Evolutionary conservation across 1,284 basidiomycete species (phyloP).

Genomic region (Athelia psychrophila): DNA sequence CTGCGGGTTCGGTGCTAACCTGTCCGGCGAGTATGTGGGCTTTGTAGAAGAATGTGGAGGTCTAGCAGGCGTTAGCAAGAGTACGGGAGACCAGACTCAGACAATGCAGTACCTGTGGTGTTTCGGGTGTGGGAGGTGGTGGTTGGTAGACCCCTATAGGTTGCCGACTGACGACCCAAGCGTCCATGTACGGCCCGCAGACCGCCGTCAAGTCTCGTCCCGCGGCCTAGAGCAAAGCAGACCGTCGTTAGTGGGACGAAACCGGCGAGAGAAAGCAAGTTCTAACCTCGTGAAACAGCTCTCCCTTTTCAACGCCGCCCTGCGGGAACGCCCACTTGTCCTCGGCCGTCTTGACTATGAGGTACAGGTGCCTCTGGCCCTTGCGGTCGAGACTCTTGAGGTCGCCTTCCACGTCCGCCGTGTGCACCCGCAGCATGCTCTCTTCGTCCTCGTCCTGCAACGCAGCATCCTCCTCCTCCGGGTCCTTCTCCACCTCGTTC

Average conservation of each 20-base stretch:
- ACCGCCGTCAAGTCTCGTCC: slow-evolving; percentile 60
- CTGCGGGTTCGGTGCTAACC: slow-evolving; percentile 47
- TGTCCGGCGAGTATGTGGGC: slow-evolving; percentile 82
- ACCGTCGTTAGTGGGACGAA: slow-evolving; percentile 6
- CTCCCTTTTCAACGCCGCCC: slow-evolving; percentile 57
- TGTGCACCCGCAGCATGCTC: slow-evolving; percentile 55
- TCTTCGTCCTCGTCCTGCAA: slow-evolving; percentile 62
- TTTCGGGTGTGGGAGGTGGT: slow-evolving; percentile 22
- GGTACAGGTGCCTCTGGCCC: slow-evolving; percentile 84
- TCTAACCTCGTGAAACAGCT: slow-evolving; percentile 70
- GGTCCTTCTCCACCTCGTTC: slow-evolving; percentile 37
- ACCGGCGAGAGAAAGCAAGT: slow-evolving; percentile 3
- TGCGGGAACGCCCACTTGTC: slow-evolving; percentile 84
- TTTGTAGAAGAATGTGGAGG: slow-evolving; percentile 75
- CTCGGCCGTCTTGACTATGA: slow-evolving; percentile 62
- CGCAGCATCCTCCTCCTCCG: slow-evolving; percentile 47
- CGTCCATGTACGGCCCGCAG: slow-evolving; percentile 76
- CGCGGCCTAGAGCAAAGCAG: slow-evolving; percentile 50
- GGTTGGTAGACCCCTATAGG: slow-evolving; percentile 70
- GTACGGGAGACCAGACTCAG: not conserved
- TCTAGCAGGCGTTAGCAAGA: slow-evolving; percentile 24
- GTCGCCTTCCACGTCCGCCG: slow-evolving; percentile 62
- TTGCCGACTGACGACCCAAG: slow-evolving; percentile 76
- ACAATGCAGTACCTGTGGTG: slow-evolving; percentile 29
- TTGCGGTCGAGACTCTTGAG: slow-evolving; percentile 77